phyloP scores from a whole-genome alignment of 352 stramenopile species.

The Phytophthora litchii region DNA sequence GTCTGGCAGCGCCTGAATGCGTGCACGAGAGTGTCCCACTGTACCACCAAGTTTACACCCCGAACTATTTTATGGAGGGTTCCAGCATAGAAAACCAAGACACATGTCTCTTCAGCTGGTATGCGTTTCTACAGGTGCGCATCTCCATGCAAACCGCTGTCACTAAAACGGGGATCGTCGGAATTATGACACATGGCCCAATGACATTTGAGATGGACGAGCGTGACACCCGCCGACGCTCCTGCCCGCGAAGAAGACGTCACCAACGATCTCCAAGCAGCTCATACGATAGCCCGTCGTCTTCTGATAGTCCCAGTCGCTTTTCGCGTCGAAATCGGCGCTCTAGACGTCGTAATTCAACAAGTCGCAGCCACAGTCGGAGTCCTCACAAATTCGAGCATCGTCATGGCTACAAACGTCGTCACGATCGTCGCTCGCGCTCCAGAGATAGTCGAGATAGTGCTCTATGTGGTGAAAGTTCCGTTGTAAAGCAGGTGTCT shows the following conservation, averaged over 20 bases:
- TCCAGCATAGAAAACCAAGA: neutral
- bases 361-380: constrained; percentile 16
- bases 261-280: constrained; percentile 6
- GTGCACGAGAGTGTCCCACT: constrained; percentile 19
- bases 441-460: constrained; percentile 1
- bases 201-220: constrained; percentile 10
- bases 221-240: constrained; percentile 21
- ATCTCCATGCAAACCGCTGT: constrained; percentile 18
- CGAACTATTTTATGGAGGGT: constrained; percentile 8
- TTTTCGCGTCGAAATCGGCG: constrained; percentile 9
- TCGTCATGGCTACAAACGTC: constrained; percentile 5
- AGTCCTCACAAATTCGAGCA: constrained; percentile 11
- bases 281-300: constrained; percentile 9
- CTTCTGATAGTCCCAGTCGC: constrained; percentile 5
- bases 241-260: constrained; percentile 6
- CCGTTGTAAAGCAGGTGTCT: constrained; percentile 5
- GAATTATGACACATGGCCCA: constrained; percentile 2
- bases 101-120: constrained; percentile 8
- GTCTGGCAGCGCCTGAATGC: constrained; percentile 20
- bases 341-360: constrained; percentile 9
- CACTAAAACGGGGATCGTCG: constrained; percentile 10
- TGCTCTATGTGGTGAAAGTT: neutral
- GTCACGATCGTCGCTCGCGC: neutral
- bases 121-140: constrained; percentile 12
- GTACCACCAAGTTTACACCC: constrained; percentile 8